phyloP scores from a whole-genome alignment of 139 green algal species.

The Chlorella sorokiniana region DNA sequence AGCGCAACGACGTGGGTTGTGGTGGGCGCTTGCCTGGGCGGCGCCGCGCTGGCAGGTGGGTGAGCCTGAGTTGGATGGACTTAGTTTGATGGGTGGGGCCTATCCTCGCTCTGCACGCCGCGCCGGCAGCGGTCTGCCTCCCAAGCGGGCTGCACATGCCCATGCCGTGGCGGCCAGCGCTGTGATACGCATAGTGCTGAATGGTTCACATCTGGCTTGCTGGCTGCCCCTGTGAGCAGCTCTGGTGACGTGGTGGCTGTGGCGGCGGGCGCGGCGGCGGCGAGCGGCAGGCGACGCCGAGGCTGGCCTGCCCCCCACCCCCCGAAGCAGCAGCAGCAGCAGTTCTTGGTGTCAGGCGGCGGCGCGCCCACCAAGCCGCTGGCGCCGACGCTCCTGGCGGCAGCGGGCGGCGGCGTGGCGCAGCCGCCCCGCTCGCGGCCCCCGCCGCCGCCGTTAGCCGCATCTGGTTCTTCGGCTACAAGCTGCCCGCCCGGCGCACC shows the following conservation, averaged over 20 bases:
- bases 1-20: slow-evolving; percentile 1
- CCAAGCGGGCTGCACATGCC: no score
- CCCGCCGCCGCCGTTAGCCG: not conserved
- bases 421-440: not conserved
- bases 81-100: no score
- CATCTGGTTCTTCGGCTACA: slow-evolving; percentile 2
- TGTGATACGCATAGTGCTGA: no score
- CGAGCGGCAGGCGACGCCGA: not conserved
- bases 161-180: no score
- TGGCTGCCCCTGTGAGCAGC: not conserved
- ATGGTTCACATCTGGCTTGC: not conserved
- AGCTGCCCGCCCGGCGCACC: not conserved
- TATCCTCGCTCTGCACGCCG: no score
- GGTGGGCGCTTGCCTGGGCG: not conserved
- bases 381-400: no score
- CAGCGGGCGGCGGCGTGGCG: no score
- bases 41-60: not conserved
- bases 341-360: not conserved
- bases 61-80: not conserved
- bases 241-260: not conserved
- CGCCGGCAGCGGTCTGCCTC: no score
- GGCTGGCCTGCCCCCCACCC: not conserved
- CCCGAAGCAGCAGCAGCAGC: not conserved
- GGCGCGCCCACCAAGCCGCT: not conserved
- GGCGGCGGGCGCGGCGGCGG: not conserved